Evolutionary conservation across 2,329 filamentous ascomycete species (phyloP), one percentile per base, ranked within the genome.

Genomic region (Venturia pyrina): DNA sequence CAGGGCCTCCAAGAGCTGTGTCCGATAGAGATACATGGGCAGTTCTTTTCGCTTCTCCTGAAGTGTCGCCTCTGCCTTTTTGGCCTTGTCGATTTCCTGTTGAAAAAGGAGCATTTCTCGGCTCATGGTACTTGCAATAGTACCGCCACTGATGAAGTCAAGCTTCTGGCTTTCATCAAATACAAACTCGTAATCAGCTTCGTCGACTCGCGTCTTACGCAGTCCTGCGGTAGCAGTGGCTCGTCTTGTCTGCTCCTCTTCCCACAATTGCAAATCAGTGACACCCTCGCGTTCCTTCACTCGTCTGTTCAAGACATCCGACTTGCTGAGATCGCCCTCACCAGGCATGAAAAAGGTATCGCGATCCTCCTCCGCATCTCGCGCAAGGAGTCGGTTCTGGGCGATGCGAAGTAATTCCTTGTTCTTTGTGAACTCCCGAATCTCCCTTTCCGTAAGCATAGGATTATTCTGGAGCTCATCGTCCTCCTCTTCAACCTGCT

Each of bases 321-420:
- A 92, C 70, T 84, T 83, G 73, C 96, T 90, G 68, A 96, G 88
- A 73, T 96, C 95, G 28, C 91, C 92, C 77, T 93, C 93, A 74
- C 96, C 92, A 0, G 90, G 96, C 68, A 96, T 93, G 73, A 96
- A 96, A 77, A 98, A 99, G 1, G 93, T 93, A 78, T 97, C 93
- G 24, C 88, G 85, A 75, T 96, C 87, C 70, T 98, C 93, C 73
- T 98, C 93, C 10, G 48, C 56, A 41, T 68, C 67, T 28, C 56
- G 24, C 69, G 99, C 96, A 56, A 85, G 85, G 65, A 93, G 80
- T 28, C 93, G 84, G 74, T 96, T 91, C 77, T 97, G 90, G 0
- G 91, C 91, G 53, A 96, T 81, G 44, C 88, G 83, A 53, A 96
- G 78, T 34, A 78, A 78, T 76, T 98, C 91, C 59, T 90, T 82